Evolutionary conservation across 257 asterid genomes (phyloP).

Genomic region (Paulownia fortunei): DNA sequence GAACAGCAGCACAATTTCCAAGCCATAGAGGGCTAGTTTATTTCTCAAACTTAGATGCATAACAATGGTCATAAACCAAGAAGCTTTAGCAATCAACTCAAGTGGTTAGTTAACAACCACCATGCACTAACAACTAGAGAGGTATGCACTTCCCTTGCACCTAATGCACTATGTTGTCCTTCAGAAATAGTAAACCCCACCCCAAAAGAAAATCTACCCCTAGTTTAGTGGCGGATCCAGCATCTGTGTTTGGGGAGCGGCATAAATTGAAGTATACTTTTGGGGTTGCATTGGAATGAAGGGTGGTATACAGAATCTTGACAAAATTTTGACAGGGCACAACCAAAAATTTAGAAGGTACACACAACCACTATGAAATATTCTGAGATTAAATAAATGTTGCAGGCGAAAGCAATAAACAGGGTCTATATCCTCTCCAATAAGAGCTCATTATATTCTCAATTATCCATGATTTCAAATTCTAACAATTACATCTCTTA

Average conservation of each 20-base stretch:
- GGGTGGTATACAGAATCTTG: neutral
- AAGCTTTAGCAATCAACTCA: neutral
- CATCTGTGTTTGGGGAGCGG: neutral
- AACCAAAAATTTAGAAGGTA: neutral
- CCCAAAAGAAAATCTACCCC: neutral
- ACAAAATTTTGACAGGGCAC: neutral
- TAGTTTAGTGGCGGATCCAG: neutral
- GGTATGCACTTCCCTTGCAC: constrained; percentile 6
- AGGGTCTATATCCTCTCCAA: neutral
- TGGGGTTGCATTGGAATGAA: neutral
- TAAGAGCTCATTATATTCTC: neutral
- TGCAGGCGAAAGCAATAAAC: constrained; percentile 15
- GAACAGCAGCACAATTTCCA: neutral
- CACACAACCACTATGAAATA: neutral
- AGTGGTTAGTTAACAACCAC: neutral
- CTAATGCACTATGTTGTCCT: neutral
- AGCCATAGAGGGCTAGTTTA: constrained; percentile 21
- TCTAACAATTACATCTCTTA: neutral
- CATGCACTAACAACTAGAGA: neutral
- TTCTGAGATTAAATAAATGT: neutral
- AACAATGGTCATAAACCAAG: neutral
- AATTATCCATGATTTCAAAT: constrained; percentile 15
- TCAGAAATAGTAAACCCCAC: neutral
- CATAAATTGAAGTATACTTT: neutral
- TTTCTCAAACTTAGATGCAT: neutral